Evolutionary conservation across 208 protist species (phyloP), one percentile per base, ranked within the genome.

Genomic region (Trypanosomatidae sp.): DNA sequence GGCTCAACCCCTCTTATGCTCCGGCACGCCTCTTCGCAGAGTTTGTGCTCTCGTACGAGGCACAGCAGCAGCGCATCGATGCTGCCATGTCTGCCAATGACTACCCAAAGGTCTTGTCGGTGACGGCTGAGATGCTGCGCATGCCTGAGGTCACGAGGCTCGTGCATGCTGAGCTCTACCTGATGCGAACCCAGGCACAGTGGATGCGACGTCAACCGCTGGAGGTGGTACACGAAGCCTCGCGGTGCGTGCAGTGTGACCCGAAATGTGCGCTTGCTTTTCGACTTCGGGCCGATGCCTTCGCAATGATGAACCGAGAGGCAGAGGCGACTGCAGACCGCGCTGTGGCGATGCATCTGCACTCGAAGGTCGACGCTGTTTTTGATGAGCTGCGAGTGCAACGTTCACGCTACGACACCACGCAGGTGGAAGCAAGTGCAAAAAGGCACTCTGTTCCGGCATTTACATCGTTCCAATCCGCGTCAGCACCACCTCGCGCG

Each of bases 1-100:
- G 66, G 7, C 59, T 93, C 25, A 69, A 77, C 43, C 85, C 91
- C 10, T 44, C 53, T 30, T 92, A 91, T 79, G 70, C 77, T 2
- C 87, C 90, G 15, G 91, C 90, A 12, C 64, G 92, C 64, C 17
- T 79, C 9, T 79, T 97, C 22, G 91, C 86, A 33, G 75, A 89
- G 65, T 91, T 92, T 62, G 73, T 97, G 49, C 78, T 93, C 1
- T 66, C 78, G 2, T 67, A 90, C 12, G 93, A 95, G 79, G 85
- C 90, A 46, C 68, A 84, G 67, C 66, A 93, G 36, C 41, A 78
- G 12, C 15, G 49, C 13, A 66, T 90, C 44, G 72, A 83, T 33
- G 47, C 43, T 22, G 67, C 79, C 30, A 74, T 90, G 64, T 60
- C 66, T 30, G 52, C 66, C 12, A 60, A 76, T 13, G 62, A 87